Percentiles rank a stretch among this genome's conserved stretches.
These are phyloP conservation scores for Cyphellophora europaea DNA, from an alignment of 2,329 filamentous ascomycete genomes.

Conservation along the genomic window DNA sequence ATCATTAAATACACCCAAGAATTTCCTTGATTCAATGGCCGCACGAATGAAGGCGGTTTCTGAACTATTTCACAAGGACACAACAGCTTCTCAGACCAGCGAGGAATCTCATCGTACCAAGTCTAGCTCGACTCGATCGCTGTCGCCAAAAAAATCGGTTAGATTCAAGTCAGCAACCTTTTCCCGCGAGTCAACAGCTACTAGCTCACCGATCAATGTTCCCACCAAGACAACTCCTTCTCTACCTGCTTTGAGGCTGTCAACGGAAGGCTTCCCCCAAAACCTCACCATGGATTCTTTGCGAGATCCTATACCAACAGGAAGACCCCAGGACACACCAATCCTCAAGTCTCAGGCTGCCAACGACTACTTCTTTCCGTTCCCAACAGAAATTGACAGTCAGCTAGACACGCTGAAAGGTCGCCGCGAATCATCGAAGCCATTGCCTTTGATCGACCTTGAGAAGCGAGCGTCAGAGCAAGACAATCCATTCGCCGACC, in stretches of 20 bases:
- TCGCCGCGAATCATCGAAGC: neutral
- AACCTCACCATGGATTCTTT: constrained; percentile 4
- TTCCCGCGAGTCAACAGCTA: constrained; percentile 7
- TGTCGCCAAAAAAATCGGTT: constrained; percentile 11
- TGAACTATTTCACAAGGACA: constrained; percentile 10
- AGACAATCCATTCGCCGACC: constrained; percentile 8
- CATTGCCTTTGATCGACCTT: neutral
- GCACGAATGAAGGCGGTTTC: constrained; percentile 9
- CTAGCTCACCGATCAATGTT: constrained; percentile 11
- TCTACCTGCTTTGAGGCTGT: constrained; percentile 10
- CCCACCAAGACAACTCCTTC: constrained; percentile 9
- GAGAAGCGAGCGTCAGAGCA: neutral
- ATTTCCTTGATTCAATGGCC: constrained; percentile 11
- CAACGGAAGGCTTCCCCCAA: constrained; percentile 8
- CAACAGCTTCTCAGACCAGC: neutral
- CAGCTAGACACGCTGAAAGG: neutral
- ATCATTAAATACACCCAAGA: constrained; percentile 4
- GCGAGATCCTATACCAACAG: constrained; percentile 10
- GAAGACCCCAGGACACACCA: constrained; percentile 6
- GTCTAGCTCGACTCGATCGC: neutral
- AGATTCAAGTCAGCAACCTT: constrained; percentile 8
- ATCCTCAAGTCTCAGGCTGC: constrained; percentile 7
- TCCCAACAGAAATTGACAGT: constrained; percentile 3
- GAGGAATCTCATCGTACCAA: neutral
- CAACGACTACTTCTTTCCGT: constrained; percentile 8